Evolutionary conservation across 2,329 filamentous ascomycete species (phyloP).

Genomic region (Fusarium devonianum): DNA sequence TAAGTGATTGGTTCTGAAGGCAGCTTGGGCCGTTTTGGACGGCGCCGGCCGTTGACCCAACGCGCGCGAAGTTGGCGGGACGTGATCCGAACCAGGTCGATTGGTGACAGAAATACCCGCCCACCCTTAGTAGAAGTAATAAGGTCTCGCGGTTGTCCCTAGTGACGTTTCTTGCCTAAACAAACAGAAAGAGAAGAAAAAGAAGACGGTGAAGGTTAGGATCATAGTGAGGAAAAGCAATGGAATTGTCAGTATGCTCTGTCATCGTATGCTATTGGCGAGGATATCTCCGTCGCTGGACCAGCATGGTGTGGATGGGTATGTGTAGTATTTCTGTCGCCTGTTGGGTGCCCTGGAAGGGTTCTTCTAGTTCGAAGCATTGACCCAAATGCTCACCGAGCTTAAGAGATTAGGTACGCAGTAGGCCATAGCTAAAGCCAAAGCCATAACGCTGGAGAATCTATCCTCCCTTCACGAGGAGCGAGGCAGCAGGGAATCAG

Average conservation of each 20-base stretch:
- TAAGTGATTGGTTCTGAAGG: slow-evolving; percentile 38
- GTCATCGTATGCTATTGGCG: too few species aligned
- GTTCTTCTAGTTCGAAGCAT: slow-evolving; percentile 30
- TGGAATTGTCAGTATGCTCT: too few species aligned
- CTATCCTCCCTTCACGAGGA: slow-evolving; percentile 31
- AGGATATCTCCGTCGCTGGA: too few species aligned
- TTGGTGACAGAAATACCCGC: slow-evolving; percentile 20
- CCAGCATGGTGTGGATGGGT: too few species aligned
- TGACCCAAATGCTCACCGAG: slow-evolving; percentile 36
- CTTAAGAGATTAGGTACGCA: slow-evolving; percentile 34
- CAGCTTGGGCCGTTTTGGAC: slow-evolving; percentile 39
- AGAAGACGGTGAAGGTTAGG: neutral
- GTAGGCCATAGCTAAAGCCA: slow-evolving; percentile 27
- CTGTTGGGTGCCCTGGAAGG: slow-evolving; percentile 2
- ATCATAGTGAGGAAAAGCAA: neutral
- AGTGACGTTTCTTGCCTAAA: neutral
- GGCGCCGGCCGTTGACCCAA: slow-evolving; percentile 39
- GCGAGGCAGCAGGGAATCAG: slow-evolving; percentile 33
- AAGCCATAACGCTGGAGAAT: slow-evolving; percentile 34
- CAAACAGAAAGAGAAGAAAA: neutral
- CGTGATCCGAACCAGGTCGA: slow-evolving; percentile 32
- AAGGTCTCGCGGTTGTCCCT: slow-evolving; percentile 10
- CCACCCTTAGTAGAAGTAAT: slow-evolving; percentile 9
- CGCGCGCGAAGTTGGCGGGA: slow-evolving; percentile 37
- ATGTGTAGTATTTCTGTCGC: slow-evolving; percentile 20